Conservation (phyloP, 305 asterid species). For the Coffea humblotiana region DNA sequence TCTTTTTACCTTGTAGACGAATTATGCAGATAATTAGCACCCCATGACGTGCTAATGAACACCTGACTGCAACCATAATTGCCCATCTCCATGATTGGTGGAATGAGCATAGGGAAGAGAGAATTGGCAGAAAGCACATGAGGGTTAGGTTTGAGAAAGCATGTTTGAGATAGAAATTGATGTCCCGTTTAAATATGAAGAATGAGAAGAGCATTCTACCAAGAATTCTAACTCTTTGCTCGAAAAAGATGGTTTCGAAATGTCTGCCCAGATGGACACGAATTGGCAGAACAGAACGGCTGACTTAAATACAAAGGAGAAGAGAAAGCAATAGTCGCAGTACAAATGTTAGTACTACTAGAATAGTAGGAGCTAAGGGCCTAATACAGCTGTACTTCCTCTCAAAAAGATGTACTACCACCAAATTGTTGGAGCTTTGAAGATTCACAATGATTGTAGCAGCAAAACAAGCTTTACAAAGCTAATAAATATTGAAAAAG, state of each 20-base stretch:
- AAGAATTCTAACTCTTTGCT: no score
- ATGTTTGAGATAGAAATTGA: no score
- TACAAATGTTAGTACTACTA: not conserved
- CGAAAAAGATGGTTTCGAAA: no score
- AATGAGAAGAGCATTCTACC: not conserved
- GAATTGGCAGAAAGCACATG: not conserved
- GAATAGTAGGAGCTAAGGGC: no score
- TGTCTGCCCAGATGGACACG: no score
- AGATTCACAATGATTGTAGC: not conserved
- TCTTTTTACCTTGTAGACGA: not conserved
- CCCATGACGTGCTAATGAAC: not conserved
- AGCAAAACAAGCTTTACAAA: not conserved
- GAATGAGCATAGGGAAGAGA: not conserved
- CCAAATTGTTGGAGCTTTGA: not conserved
- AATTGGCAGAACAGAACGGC: not conserved
- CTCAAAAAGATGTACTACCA: constrained; percentile 4
- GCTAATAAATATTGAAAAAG: not conserved
- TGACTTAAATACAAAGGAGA: not conserved
- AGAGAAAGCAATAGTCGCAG: not conserved
- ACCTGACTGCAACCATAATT: not conserved
- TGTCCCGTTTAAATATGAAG: not conserved
- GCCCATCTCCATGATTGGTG: not conserved
- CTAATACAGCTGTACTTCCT: not conserved
- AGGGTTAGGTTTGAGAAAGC: not conserved
- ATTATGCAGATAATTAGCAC: no score